Evolutionary conservation across 768 basidiomycete genomes (phyloP).

Genomic region (Lyophyllum atratum): DNA sequence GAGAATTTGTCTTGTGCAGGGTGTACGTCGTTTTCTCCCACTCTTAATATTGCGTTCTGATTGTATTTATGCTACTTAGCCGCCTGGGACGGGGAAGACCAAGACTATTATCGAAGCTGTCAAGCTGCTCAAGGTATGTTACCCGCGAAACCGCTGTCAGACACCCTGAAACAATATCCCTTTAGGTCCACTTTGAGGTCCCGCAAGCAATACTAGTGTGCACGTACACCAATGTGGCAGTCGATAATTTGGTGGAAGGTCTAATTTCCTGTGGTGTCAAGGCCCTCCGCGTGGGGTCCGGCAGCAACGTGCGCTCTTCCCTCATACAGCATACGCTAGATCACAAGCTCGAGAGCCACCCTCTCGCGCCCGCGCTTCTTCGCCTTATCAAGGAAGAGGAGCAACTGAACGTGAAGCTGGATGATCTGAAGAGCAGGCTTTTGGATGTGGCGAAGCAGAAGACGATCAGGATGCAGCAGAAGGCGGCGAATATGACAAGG

Average conservation of each 20-base stretch:
- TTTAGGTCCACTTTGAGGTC: constrained; percentile 74
- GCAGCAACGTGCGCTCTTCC: constrained; percentile 57
- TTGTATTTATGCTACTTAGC: constrained; percentile 40
- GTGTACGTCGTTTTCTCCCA: constrained; percentile 49
- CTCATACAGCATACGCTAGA: constrained; percentile 64
- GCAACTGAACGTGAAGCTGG: constrained; percentile 22
- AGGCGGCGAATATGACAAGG: constrained; percentile 33
- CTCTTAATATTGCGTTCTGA: neutral
- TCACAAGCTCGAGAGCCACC: constrained; percentile 62
- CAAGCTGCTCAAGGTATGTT: constrained; percentile 69
- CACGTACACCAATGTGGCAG: constrained; percentile 92
- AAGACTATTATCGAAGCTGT: constrained; percentile 88
- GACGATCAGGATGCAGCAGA: constrained; percentile 18
- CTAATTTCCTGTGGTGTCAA: constrained; percentile 61
- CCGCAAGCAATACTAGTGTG: constrained; percentile 87
- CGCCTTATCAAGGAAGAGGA: constrained; percentile 40
- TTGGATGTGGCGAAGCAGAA: constrained; percentile 19
- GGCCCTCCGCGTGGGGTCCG: constrained; percentile 76
- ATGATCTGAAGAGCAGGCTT: constrained; percentile 24
- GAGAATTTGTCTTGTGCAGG: constrained; percentile 80
- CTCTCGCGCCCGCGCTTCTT: constrained; percentile 47
- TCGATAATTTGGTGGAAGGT: constrained; percentile 87
- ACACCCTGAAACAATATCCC: neutral
- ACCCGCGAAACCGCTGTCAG: neutral
- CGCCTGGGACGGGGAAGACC: constrained; percentile 93